A percentile compares a stretch with the other conserved stretches of the same genome.
Conservation (phyloP, 176 grass and related monocot genomes). For the Musa acuminata region DNA sequence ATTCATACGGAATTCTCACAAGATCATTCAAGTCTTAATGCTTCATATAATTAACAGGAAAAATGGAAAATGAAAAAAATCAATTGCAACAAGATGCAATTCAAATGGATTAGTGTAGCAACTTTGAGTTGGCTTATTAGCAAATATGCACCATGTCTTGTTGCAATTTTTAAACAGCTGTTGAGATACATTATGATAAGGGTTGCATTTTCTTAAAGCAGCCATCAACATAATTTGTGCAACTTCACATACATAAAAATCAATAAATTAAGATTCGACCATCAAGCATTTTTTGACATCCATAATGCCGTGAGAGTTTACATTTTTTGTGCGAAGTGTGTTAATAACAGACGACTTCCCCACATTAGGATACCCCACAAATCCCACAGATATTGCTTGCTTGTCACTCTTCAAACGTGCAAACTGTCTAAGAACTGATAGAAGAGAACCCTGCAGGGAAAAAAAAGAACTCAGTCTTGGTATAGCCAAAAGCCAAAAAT, state of each 20-base stretch:
- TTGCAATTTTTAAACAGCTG: too few species aligned
- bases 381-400: conserved; percentile 94
- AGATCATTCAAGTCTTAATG: too few species aligned
- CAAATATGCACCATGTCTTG: too few species aligned
- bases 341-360: conserved; percentile 99
- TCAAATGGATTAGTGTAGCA: too few species aligned
- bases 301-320: conserved; percentile 27
- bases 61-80: too few species aligned
- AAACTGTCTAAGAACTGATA: conserved; percentile 86
- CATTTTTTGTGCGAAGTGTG: conserved; percentile 90
- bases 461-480: background rate
- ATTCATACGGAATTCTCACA: too few species aligned
- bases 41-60: too few species aligned
- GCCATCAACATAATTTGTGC: background rate
- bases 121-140: too few species aligned
- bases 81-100: too few species aligned
- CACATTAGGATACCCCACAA: conserved; percentile 98
- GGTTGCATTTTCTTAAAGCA: too few species aligned
- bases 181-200: too few species aligned
- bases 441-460: conserved; percentile 63
- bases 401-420: conserved; percentile 90
- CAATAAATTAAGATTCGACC: too few species aligned
- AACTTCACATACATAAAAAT: background rate
- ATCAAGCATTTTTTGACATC: background rate
- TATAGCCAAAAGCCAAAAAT: background rate